Conservation (phyloP, 768 basidiomycete species). For the Dacryopinax primogenitus region DNA sequence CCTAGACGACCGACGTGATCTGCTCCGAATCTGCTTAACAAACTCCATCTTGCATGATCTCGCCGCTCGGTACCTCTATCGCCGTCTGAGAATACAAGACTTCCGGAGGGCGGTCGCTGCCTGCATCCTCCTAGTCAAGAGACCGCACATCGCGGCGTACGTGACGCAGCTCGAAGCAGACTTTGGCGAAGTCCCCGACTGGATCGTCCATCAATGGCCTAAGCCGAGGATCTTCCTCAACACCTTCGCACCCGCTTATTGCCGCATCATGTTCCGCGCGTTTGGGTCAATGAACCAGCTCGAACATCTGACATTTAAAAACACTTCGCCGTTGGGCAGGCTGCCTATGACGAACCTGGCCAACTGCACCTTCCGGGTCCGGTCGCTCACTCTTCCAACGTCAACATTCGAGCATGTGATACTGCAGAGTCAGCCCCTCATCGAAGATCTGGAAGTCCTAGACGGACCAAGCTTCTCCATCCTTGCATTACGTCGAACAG, state of each 20-base stretch:
- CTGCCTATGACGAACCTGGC: not conserved
- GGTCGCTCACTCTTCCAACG: not conserved
- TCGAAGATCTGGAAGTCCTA: not conserved
- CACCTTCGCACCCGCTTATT: not conserved
- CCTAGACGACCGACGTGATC: not conserved
- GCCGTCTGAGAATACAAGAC: not conserved
- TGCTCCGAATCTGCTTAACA: not conserved
- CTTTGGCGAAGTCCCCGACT: conserved; percentile 3
- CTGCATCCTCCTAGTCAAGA: not conserved
- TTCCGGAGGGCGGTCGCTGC: not conserved
- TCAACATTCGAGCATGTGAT: conserved; percentile 1
- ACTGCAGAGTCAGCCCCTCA: not conserved
- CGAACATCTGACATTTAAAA: not conserved
- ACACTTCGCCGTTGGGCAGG: not conserved
- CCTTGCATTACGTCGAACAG: not conserved
- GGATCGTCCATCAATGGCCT: conserved; percentile 6
- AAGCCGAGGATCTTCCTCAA: not conserved
- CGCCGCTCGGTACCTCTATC: not conserved
- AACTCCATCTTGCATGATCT: not conserved
- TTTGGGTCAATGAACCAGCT: not conserved
- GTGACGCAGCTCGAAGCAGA: not conserved
- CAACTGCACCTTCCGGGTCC: not conserved
- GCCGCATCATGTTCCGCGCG: conserved; percentile 3
- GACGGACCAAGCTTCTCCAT: conserved; percentile 4
- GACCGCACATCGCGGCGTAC: not conserved